Conservation (phyloP, 495 filamentous ascomycete genomes). For the Xylaria venustula region DNA sequence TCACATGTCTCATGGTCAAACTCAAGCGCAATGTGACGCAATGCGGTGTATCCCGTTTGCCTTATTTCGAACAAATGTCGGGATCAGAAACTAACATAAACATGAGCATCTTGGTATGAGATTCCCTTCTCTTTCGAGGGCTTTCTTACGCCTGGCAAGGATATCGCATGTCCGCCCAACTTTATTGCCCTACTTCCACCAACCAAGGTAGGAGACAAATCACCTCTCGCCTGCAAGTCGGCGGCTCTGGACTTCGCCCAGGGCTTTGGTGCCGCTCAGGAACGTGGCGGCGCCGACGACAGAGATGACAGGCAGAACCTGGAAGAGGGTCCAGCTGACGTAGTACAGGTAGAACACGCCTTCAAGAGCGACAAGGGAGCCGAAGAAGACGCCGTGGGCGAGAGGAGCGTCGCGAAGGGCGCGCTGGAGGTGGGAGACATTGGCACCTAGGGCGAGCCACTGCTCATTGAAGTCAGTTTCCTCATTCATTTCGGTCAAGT, state of each 20-base stretch:
- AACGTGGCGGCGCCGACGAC: slow-evolving; percentile 69
- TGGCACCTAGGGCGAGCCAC: slow-evolving; percentile 83
- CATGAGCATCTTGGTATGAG: too few species aligned
- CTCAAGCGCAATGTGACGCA: neutral
- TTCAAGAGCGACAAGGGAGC: slow-evolving; percentile 82
- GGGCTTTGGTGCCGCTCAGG: slow-evolving; percentile 84
- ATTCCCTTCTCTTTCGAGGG: too few species aligned
- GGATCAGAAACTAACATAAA: neutral
- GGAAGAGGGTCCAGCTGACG: slow-evolving; percentile 88
- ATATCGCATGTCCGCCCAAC: neutral
- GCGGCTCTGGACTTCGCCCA: slow-evolving; percentile 88
- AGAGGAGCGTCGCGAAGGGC: slow-evolving; percentile 72
- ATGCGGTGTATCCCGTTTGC: too few species aligned
- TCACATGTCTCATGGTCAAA: neutral
- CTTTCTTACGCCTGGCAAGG: too few species aligned
- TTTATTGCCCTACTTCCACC: too few species aligned
- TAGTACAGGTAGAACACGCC: slow-evolving; percentile 95
- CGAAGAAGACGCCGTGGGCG: slow-evolving; percentile 77
- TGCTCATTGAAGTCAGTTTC: slow-evolving; percentile 30
- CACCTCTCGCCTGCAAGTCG: slow-evolving; percentile 77
- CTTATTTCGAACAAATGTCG: neutral
- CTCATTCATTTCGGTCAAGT: neutral
- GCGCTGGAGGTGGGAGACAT: slow-evolving; percentile 72
- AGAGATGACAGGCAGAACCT: slow-evolving; percentile 72
- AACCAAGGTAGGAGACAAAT: neutral